Base-by-base conservation (phyloP, 805 yeast genomes). In the Ogataea methanolica region DNA sequence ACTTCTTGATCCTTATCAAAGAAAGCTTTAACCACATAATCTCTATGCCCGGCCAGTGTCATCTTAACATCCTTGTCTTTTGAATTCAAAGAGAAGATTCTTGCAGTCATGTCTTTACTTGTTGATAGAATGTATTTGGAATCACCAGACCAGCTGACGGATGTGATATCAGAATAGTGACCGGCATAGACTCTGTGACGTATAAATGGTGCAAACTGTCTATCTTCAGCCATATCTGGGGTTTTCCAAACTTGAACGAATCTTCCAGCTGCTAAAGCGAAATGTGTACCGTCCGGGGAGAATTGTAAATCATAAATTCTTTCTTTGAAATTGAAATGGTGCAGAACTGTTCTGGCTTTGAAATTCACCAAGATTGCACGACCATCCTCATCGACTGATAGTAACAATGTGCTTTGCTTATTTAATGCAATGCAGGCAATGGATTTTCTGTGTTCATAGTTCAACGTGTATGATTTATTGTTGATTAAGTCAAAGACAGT, bases 151-250 rank as follows among this genome's bases (percentile, higher is more conserved):
- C 98, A 94, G 3, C 88, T 75, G 11, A 94, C 65, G 2, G 90
- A 80, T 1, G 79, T 74, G 22, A 94, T 80, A 57, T 88, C 95
- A 43, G 82, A 83, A 63, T 82, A 90, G 70, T 94, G 99, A 34
- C 99, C 99, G 1, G 97, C 89, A 59, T 90, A 90, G 7, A 87
- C 79, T 60, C 96, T 74, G 66, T 88, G 88, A 53, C 96, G 85
- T 36, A 92, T 87, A 67, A 94, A 94, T 15, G 99, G 99, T 0
- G 97, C 94, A 74, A 94, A 94, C 63, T 90, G 96, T 51, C 96
- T 76, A 60, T 89, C 97, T 57, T 88, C 94, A 7, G 80, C 70
- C 22, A 74, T 71, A 41, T 79, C 82, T 0, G 97, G 97, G 1
- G 97, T 88, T 60, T 81, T 83, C 99, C 99, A 94, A 8, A 94